Conservation (phyloP, 2,329 filamentous ascomycete genomes). For the Chaetomiaceae sp. region DNA sequence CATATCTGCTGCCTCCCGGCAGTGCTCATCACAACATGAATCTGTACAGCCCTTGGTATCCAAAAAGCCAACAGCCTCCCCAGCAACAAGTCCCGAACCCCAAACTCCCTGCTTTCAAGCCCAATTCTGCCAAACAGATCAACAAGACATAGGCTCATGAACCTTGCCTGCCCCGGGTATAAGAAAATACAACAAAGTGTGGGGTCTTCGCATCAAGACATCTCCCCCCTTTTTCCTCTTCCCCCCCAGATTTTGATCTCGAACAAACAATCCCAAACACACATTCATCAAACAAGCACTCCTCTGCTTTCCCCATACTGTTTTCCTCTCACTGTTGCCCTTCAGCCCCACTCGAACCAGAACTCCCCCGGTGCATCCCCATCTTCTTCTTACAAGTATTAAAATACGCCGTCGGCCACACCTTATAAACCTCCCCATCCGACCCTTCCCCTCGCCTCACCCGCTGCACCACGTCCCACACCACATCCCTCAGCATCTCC, state of each 20-base stretch:
- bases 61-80: too few species aligned
- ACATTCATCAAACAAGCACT: not conserved
- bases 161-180: conserved; percentile 11
- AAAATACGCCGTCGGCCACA: conserved; percentile 59
- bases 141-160: not conserved
- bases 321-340: not conserved
- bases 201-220: conserved; percentile 5
- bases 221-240: not conserved
- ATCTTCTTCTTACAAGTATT: conserved; percentile 7
- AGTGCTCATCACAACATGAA: too few species aligned
- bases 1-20: too few species aligned
- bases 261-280: not conserved
- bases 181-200: conserved; percentile 6
- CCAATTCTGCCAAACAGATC: not conserved
- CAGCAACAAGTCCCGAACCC: not conserved
- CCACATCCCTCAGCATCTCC: conserved; percentile 57
- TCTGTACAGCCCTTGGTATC: too few species aligned
- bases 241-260: not conserved
- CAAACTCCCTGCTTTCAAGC: not conserved
- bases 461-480: conserved; percentile 57
- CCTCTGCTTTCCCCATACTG: not conserved
- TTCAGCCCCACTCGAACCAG: not conserved
- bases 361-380: not conserved
- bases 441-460: conserved; percentile 27
- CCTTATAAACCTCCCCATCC: conserved; percentile 50